Base-by-base conservation (phyloP, 2,329 filamentous ascomycete genomes). In the Hirsutella rhossiliensis region DNA sequence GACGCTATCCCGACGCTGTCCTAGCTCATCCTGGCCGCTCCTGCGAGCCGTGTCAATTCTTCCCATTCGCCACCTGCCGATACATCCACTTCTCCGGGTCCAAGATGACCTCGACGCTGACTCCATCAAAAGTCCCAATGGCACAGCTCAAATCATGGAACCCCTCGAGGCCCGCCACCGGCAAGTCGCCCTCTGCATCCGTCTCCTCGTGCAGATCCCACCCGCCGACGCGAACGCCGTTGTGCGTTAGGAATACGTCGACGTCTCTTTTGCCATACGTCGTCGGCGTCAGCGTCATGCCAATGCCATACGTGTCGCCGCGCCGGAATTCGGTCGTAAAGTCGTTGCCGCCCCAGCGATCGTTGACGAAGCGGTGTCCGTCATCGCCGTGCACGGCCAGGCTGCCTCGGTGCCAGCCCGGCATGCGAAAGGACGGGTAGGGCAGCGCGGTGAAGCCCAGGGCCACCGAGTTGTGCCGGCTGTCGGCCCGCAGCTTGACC, bases 341-440 rank as follows among this genome's bases (percentile, higher is more conserved):
- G 45, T 78, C 69, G 49, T 76, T 75, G 17, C 86, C 86, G 19
- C 86, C 85, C 68, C 75, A 83, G 8, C 72, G 71, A 58, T 90
- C 82, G 56, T 88, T 87, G 54, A 87, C 71, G 58, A 83, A 92
- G 59, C 75, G 75, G 53, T 82, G 73, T 0, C 86, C 86, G 59
- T 90, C 86, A 59, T 90, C 86, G 40, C 82, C 80, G 58, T 90
- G 86, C n/a, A 90, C 77, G 1, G 72, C 86, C 13, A 89, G 56
- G 49, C 78, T 82, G 17, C 76, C 85, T 30, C 85, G 74, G 57
- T 92, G 82, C 86, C 85, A 90, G 2, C 86, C 86, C 0, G 86
- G 86, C 47, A 89, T 72, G 8, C 86, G 75, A 66, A 87, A 90
- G 0, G 73, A 70, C 7, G 86, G 86, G 56, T 88, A 90, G 8